Evolutionary conservation across 495 filamentous ascomycete genomes (phyloP).

Genomic region (Aspergillus homomorphus): DNA sequence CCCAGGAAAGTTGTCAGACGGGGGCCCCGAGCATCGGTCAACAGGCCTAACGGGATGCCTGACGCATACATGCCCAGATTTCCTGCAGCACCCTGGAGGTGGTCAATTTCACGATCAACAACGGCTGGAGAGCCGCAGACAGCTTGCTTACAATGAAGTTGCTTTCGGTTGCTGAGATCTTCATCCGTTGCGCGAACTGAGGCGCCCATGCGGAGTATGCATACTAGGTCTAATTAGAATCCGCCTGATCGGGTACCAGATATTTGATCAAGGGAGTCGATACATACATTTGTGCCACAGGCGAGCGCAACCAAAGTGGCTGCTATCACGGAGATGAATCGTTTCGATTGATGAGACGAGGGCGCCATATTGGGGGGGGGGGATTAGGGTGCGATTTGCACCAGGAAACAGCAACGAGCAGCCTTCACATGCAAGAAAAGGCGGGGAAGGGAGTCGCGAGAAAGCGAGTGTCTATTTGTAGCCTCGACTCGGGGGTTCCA

Average conservation of each 20-base stretch:
- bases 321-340: slow-evolving; percentile 77
- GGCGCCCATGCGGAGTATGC: slow-evolving; percentile 98
- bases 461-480: slow-evolving; percentile 5
- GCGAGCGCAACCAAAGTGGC: slow-evolving; percentile 83
- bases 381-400: slow-evolving; percentile 9
- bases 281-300: slow-evolving; percentile 85
- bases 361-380: slow-evolving; percentile 25
- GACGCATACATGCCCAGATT: slow-evolving; percentile 94
- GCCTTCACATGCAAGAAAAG: slow-evolving; percentile 5
- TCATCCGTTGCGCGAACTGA: slow-evolving; percentile 81
- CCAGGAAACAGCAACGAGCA: background rate
- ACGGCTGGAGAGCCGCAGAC: background rate
- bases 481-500: background rate
- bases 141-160: slow-evolving; percentile 72
- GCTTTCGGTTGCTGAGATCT: slow-evolving; percentile 82
- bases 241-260: background rate
- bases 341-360: slow-evolving; percentile 30
- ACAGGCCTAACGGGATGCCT: slow-evolving; percentile 84
- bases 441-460: slow-evolving; percentile 3
- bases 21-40: slow-evolving; percentile 82
- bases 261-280: slow-evolving; percentile 2
- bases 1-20: slow-evolving; percentile 73
- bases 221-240: slow-evolving; percentile 58
- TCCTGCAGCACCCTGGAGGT: slow-evolving; percentile 69
- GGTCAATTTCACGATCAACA: slow-evolving; percentile 9